Conservation (phyloP, 129 eudicot species). For the sunflower (Helianthus annuus) region HanXRQr2.0-SUNRISE NC_035446.2:115568863-115569362, state of each 20-base stretch:
- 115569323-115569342: neutral
- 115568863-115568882: slow-evolving; percentile 8
- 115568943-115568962: slow-evolving; percentile 20
- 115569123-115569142: no score
- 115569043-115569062: no score
- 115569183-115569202: slow-evolving; percentile 41
- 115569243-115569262: slow-evolving; percentile 65
- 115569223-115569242: slow-evolving; percentile 55
- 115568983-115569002: slow-evolving; percentile 30
- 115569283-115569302: slow-evolving; percentile 65
- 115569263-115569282: slow-evolving; percentile 50
- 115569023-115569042: no score
- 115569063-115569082: no score
- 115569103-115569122: no score
- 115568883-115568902: neutral
- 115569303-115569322: slow-evolving; percentile 32
- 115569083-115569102: no score
- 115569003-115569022: no score
- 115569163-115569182: slow-evolving; percentile 22
- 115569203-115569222: slow-evolving; percentile 43
- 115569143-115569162: slow-evolving; percentile 30
- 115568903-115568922: neutral
- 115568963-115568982: neutral
- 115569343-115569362: slow-evolving; percentile 12
- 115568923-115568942: neutral